Base-by-base conservation (phyloP, 2,329 filamentous ascomycete genomes). In the Xylaria sp. region DNA sequence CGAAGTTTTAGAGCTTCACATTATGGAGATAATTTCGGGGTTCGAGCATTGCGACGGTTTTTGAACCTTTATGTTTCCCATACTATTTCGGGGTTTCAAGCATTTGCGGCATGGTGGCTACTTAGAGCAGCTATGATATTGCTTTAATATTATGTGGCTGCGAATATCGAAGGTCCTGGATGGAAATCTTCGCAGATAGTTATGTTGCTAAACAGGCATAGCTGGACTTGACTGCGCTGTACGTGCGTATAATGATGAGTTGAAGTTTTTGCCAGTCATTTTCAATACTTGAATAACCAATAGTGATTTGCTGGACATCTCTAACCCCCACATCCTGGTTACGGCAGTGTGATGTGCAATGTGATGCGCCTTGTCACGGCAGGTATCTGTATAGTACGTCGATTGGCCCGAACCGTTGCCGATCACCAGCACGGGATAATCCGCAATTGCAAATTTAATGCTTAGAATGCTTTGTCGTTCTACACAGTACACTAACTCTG, bases 1-100 rank as follows among this genome's bases (percentile, higher is more conserved):
- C 62, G 55, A 57, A 34, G 63, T 61, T 67, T 2, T 24, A 30
- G n/a, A 32, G 14, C 34, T 68, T 59, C 11, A 19, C 11, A 19
- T 55, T 57, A 36, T 11, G 36, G 11, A 39, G 21, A 39, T 47
- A 8, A 30, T 61, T 64, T 50, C 59, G 30, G 61, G 51, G 27
- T 36, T 61, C 36, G 45, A 56, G 53, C 19, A 61, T 5, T 27
- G 50, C 19, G n/a, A 59, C 36, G 42, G 45, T 62, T 59, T 55
- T 50, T 56, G 61, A 36, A 42, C 47, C 27, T 48, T 3, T 56
- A 68, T 24, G 60, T 47, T 47, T 47, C 32, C 30, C 42, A 55
- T 21, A 27, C 17, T 47, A 21, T 42, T 24, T 12, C 14, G 45
- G 14, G 39, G 32, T 61, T 36, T 9, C 11, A 12, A 8, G 32